Evolutionary conservation across 2,329 filamentous ascomycete genomes (phyloP), one percentile per base, ranked within the genome.

Genomic region (Beauveria brongniartii): DNA sequence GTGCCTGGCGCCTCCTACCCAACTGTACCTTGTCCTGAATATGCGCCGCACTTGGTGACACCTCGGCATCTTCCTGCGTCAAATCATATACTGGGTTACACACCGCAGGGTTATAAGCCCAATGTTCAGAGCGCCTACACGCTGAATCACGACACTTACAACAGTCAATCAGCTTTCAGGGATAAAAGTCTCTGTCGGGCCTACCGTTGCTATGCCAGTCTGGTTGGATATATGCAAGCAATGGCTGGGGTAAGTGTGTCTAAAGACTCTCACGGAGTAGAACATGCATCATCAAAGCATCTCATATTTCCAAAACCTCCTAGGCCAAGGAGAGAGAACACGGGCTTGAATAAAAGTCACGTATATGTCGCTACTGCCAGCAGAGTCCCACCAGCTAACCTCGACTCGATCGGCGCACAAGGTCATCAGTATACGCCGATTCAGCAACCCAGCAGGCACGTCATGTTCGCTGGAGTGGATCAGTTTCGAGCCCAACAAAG

Each of bases 151-250:
- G 55, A 41, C n/a, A 44, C 8, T 22, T 59, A 44, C 44, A 34
- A 48, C 10, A 26, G 18, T 37, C 69, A 67, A 40, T 65, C 65
- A 18, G 74, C 73, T 9, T 90, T 90, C 69, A 87, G 85, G 65
- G 88, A 91, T 64, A 87, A 84, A 64, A 83, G 84, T 2, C 74
- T 92, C 26, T 77, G 82, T 16, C 86, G 85, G 74, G 89, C 89
- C n/a, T 87, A 92, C 70, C 80, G 80, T 65, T 82, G 87, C 37
- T 92, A 92, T 71, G 78, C 89, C 53, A 86, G 91, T 64, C 79
- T 93, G 8, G 75, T 92, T 3, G 75, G 84, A 10, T 84, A 83
- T 64, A 77, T 90, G 7, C 84, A 89, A 63, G 80, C 83, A 57
- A 78, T 77, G 22, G 85, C 83, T 61, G 85, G 79, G 67, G 71